phyloP scores from a whole-genome alignment of 2,329 filamentous ascomycete genomes.

The Scytalidium sp. region DNA sequence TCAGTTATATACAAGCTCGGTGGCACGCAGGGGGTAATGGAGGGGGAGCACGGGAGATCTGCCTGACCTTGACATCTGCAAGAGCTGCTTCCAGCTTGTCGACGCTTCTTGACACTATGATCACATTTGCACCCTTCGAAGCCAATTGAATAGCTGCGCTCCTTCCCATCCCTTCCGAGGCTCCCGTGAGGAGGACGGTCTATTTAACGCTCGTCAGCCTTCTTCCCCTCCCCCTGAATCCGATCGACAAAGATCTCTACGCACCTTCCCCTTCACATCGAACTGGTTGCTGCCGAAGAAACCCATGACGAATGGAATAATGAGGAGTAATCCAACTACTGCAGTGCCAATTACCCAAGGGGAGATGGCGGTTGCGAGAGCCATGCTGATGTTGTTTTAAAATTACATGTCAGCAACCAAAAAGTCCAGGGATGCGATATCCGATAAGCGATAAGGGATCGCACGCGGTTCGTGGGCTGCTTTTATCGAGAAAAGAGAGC shows the following conservation, averaged over 20 bases:
- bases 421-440: no score
- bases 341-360: conserved; percentile 13
- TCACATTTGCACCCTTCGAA: conserved; percentile 78
- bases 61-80: conserved; percentile 57
- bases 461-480: no score
- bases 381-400: no score
- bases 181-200: conserved; percentile 88
- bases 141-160: conserved; percentile 72
- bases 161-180: conserved; percentile 88
- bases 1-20: conserved; percentile 8
- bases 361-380: neutral
- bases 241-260: conserved; percentile 16
- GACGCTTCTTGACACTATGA: conserved; percentile 78
- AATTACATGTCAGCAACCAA: no score
- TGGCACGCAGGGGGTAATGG: conserved; percentile 3
- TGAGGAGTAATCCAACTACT: conserved; percentile 22
- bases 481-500: no score
- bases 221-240: conserved; percentile 1
- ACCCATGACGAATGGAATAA: conserved; percentile 54
- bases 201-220: conserved; percentile 34
- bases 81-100: conserved; percentile 72
- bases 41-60: neutral
- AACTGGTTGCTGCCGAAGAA: conserved; percentile 73
- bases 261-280: conserved; percentile 78
- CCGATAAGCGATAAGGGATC: no score